Percentiles rank a stretch among this genome's conserved stretches.
phyloP scores from a whole-genome alignment of 768 basidiomycete genomes.

The Porphyrellus cyaneotinctus region DNA sequence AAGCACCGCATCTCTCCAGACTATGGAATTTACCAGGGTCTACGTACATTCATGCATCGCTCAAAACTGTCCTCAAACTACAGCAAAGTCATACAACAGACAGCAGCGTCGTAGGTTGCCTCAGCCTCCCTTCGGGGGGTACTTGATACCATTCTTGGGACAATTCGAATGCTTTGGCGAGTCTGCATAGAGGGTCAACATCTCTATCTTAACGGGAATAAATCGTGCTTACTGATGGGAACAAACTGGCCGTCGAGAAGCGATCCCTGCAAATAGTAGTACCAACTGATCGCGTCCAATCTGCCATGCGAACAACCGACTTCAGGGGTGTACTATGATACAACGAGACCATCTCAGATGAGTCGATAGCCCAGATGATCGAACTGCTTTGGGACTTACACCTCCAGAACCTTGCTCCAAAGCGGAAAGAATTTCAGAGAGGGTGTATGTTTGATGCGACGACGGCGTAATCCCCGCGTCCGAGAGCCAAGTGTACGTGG shows the following conservation, averaged over 20 bases:
- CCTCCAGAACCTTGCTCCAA: constrained; percentile 53
- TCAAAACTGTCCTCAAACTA: not conserved
- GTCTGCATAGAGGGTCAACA: constrained; percentile 34
- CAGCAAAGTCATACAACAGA: not conserved
- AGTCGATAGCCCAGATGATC: not conserved
- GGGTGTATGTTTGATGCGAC: constrained; percentile 47
- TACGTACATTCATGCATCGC: not conserved
- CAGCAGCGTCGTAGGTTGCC: not conserved
- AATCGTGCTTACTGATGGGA: constrained; percentile 45
- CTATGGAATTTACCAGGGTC: not conserved
- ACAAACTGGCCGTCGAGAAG: constrained; percentile 60
- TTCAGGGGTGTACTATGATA: constrained; percentile 43
- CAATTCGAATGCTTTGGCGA: constrained; percentile 53
- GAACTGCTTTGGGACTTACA: constrained; percentile 1
- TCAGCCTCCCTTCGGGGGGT: constrained; percentile 46
- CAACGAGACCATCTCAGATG: not conserved
- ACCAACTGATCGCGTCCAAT: constrained; percentile 51
- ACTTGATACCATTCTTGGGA: constrained; percentile 52
- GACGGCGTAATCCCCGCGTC: constrained; percentile 74
- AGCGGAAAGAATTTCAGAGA: constrained; percentile 51
- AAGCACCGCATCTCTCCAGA: not conserved
- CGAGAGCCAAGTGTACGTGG: constrained; percentile 70
- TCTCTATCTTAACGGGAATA: not conserved
- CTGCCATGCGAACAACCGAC: constrained; percentile 40
- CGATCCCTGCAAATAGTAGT: constrained; percentile 62